Evolutionary conservation across 805 yeast species (phyloP).

Genomic region (Kurtzmaniella fragi): DNA sequence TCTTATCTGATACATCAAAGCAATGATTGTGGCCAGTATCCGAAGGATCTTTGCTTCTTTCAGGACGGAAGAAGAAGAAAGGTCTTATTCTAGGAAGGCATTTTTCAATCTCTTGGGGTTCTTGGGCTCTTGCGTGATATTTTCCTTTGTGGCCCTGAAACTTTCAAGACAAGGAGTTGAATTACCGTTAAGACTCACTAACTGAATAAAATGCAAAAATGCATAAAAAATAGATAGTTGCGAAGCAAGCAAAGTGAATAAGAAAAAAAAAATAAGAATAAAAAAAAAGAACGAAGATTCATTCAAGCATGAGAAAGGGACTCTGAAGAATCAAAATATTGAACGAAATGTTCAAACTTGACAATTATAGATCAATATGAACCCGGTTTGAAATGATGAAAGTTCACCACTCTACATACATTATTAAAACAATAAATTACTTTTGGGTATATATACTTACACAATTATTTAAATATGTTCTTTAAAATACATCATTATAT

Average conservation of each 20-base stretch:
- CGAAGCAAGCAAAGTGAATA: not conserved
- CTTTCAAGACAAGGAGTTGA: constrained; percentile 25
- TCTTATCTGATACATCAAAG: not conserved
- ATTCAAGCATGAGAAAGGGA: no score
- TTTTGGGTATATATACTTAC: no score
- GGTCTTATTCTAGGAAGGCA: constrained; percentile 70
- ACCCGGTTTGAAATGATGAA: no score
- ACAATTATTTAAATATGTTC: no score
- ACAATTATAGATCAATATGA: no score
- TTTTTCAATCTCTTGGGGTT: constrained; percentile 76
- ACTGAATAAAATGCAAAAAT: constrained; percentile 1
- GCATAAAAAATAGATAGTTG: constrained; percentile 1
- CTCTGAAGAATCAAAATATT: no score
- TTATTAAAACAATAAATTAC: no score
- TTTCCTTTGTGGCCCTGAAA: constrained; percentile 73
- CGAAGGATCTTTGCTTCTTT: constrained; percentile 77
- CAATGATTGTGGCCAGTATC: constrained; percentile 66
- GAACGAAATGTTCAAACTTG: no score
- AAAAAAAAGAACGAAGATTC: not conserved
- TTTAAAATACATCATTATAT: no score
- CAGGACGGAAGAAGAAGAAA: constrained; percentile 81
- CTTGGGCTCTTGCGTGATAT: constrained; percentile 72
- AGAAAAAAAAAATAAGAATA: not conserved
- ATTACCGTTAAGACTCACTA: constrained; percentile 12
- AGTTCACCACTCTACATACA: no score